phyloP scores from a whole-genome alignment of 2,329 filamentous ascomycete species.

The Colletotrichum salicis region DNA sequence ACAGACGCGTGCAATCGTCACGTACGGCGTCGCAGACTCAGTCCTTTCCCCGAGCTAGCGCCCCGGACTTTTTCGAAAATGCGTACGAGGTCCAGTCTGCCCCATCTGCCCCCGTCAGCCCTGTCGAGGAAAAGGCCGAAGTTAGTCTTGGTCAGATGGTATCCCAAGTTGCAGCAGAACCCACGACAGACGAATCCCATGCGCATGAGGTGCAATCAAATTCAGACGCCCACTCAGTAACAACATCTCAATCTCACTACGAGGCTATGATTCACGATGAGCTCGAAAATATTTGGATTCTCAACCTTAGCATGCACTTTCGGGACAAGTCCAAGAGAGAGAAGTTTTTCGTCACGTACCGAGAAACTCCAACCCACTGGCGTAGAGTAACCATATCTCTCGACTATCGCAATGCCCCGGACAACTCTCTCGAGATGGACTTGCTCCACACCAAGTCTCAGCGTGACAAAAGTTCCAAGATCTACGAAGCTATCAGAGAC shows the following conservation, averaged over 20 bases:
- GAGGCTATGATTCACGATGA: conserved; percentile 79
- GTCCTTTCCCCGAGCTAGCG: conserved; percentile 58
- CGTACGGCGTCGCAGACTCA: conserved; percentile 47
- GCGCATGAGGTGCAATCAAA: conserved; percentile 46
- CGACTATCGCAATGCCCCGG: conserved; percentile 85
- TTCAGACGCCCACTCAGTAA: conserved; percentile 59
- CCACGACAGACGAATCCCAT: conserved; percentile 17
- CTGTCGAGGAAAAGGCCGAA: conserved; percentile 46
- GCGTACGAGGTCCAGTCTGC: conserved; percentile 41
- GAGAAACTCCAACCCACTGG: conserved; percentile 81
- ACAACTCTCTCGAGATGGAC: conserved; percentile 86
- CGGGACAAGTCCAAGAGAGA: conserved; percentile 91
- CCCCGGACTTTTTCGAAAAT: conserved; percentile 55
- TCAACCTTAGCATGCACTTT: conserved; percentile 99
- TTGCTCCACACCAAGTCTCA: conserved; percentile 82
- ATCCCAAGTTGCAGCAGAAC: conserved; percentile 28
- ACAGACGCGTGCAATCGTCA: conserved; percentile 56
- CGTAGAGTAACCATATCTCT: conserved; percentile 91
- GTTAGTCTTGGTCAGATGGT: conserved; percentile 37
- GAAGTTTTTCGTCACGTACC: conserved; percentile 98
- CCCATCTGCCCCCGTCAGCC: conserved; percentile 45
- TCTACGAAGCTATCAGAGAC: conserved; percentile 94
- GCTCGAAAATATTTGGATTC: conserved; percentile 89
- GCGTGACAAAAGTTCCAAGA: conserved; percentile 89
- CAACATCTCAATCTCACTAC: conserved; percentile 60